phyloP scores from a whole-genome alignment of 2,329 filamentous ascomycete species.

The Fusarium chlamydosporum region DNA sequence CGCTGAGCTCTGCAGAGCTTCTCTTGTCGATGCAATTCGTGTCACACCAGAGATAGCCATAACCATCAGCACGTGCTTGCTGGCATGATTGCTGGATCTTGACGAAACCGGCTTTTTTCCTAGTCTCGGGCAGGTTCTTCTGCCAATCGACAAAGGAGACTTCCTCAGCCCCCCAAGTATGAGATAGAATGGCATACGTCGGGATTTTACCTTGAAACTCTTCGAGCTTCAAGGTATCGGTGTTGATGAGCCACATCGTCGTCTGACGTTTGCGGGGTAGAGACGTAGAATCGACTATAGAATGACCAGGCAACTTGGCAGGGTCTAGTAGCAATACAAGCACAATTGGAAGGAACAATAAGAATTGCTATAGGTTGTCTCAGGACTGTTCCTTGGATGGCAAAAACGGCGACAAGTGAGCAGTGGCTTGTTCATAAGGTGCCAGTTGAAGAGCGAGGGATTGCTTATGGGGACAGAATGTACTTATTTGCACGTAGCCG shows the following conservation, averaged over 20 bases:
- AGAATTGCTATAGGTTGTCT: no score
- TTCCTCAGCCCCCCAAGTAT: neutral
- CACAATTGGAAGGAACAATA: no score
- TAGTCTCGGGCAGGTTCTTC: rapidly evolving
- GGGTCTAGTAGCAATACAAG: no score
- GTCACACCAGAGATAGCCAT: neutral
- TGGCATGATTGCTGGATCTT: neutral
- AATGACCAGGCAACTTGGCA: no score
- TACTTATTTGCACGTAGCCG: neutral
- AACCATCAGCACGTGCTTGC: neutral
- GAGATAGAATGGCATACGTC: neutral
- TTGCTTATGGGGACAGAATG: no score
- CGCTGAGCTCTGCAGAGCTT: neutral
- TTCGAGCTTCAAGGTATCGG: neutral
- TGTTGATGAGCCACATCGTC: neutral
- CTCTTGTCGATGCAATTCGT: slow-evolving; percentile 1
- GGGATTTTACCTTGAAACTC: neutral
- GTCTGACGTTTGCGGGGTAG: neutral
- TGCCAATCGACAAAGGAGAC: neutral
- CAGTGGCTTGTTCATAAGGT: no score
- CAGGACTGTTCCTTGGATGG: no score
- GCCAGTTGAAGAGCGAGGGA: no score
- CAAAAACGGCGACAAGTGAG: no score
- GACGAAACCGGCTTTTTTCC: rapidly evolving
- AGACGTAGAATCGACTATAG: no score